Conservation (phyloP, 805 yeast genomes). For the Kodamaea kaohsiungensis region DNA sequence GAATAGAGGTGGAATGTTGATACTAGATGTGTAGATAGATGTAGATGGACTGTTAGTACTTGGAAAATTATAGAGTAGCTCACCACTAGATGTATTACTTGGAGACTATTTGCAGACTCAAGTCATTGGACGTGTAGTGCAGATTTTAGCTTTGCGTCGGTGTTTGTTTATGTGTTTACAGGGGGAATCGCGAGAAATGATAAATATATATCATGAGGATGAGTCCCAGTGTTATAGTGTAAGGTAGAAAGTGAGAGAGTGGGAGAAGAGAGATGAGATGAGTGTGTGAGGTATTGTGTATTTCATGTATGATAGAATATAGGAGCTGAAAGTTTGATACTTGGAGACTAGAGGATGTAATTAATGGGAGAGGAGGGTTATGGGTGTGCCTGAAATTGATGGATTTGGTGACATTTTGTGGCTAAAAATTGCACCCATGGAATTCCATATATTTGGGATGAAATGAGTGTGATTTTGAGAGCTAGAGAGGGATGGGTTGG, state of each 20-base stretch:
- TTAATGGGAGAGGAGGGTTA: background rate
- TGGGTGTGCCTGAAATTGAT: background rate
- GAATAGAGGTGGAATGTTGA: background rate
- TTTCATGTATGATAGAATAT: too few relatives aligned
- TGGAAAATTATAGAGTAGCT: too few relatives aligned
- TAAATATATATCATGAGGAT: background rate
- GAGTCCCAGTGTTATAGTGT: background rate
- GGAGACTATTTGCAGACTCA: background rate
- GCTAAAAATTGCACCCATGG: background rate
- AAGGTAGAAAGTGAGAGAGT: background rate
- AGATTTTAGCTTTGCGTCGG: constrained; percentile 1
- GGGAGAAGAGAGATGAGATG: background rate
- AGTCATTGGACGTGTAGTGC: background rate
- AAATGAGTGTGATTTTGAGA: too few relatives aligned
- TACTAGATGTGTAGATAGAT: too few relatives aligned
- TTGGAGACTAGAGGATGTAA: background rate
- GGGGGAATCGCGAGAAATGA: constrained; percentile 1
- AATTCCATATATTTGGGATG: background rate
- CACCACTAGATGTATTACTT: too few relatives aligned
- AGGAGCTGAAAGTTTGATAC: background rate
- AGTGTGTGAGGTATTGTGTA: background rate
- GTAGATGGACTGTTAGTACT: too few relatives aligned
- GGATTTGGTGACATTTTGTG: background rate
- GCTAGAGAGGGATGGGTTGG: too few relatives aligned
- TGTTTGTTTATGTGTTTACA: background rate